Percentiles rank a stretch among this genome's conserved stretches.
Conservation (phyloP, 208 protist species). For the Phytomonas sp. region DNA sequence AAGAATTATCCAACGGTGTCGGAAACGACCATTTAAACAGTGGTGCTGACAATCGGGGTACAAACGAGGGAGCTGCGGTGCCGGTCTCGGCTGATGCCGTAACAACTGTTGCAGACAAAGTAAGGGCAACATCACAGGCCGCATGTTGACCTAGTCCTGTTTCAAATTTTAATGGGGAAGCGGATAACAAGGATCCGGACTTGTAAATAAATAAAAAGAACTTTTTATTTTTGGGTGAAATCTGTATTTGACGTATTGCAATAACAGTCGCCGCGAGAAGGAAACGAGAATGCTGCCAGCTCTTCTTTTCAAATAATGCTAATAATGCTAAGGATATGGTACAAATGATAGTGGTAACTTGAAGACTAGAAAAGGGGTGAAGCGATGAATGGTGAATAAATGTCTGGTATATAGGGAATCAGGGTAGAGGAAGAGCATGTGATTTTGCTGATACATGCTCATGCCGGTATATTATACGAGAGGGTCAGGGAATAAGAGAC, state of each 20-base stretch:
- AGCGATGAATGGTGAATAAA: neutral
- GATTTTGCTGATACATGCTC: neutral
- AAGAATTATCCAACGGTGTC: neutral
- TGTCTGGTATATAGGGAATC: neutral
- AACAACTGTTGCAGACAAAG: neutral
- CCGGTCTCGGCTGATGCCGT: neutral
- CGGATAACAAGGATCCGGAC: neutral
- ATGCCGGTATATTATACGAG: neutral
- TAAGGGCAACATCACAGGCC: neutral
- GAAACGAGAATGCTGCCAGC: neutral
- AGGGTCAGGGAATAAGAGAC: neutral
- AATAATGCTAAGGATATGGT: neutral
- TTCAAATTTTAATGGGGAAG: constrained; percentile 3
- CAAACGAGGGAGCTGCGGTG: neutral
- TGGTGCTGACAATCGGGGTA: neutral
- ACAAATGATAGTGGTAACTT: neutral
- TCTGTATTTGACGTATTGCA: neutral
- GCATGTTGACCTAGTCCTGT: neutral
- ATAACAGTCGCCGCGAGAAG: neutral
- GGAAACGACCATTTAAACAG: neutral
- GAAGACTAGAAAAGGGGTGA: neutral
- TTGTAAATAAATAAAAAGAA: neutral
- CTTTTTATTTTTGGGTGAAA: neutral
- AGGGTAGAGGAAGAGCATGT: neutral
- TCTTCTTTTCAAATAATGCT: constrained; percentile 2